These are phyloP conservation scores for Aspergillus neotritici DNA, from an alignment of 2,329 filamentous ascomycete genomes.

Conservation along the genomic window DNA sequence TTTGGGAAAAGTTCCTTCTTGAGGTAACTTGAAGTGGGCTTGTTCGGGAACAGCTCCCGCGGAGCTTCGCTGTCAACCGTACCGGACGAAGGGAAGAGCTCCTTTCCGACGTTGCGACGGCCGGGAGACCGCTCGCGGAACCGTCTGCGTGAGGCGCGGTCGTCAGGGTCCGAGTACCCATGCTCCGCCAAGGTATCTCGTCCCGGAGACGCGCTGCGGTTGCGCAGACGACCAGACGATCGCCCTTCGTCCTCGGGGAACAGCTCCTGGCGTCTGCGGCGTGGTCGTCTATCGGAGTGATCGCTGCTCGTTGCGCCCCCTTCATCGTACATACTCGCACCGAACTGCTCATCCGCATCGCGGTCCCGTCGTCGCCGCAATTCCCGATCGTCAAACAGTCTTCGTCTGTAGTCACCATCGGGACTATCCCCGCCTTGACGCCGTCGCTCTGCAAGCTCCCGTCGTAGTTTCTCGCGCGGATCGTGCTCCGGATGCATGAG, in stretches of 20 bases:
- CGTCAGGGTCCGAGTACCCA: constrained; percentile 30
- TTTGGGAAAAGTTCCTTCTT: constrained; percentile 57
- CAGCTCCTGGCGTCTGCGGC: constrained; percentile 30
- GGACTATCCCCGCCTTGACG: constrained; percentile 31
- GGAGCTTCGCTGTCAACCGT: constrained; percentile 28
- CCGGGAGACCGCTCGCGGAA: constrained; percentile 42
- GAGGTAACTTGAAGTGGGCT: constrained; percentile 37
- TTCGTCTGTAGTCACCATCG: constrained; percentile 42
- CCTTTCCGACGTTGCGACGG: constrained; percentile 41
- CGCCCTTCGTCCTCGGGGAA: constrained; percentile 33
- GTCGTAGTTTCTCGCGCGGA: constrained; percentile 64
- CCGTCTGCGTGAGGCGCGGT: constrained; percentile 32
- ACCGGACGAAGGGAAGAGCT: constrained; percentile 54
- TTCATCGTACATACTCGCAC: constrained; percentile 80
- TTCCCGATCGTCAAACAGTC: constrained; percentile 59
- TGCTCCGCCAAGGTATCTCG: constrained; percentile 45
- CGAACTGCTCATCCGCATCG: constrained; percentile 57
- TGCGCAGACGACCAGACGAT: constrained; percentile 46
- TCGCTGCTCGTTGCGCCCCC: constrained; percentile 36
- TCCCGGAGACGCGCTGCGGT: constrained; percentile 58
- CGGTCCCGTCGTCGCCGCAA: constrained; percentile 36
- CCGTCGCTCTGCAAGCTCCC: constrained; percentile 45
- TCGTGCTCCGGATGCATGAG: constrained; percentile 86
- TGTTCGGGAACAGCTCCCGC: constrained; percentile 45
- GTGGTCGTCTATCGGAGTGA: constrained; percentile 26